These are phyloP conservation scores for Ogataea zsoltii DNA, from an alignment of 805 yeast species.

Conservation along the genomic window DNA sequence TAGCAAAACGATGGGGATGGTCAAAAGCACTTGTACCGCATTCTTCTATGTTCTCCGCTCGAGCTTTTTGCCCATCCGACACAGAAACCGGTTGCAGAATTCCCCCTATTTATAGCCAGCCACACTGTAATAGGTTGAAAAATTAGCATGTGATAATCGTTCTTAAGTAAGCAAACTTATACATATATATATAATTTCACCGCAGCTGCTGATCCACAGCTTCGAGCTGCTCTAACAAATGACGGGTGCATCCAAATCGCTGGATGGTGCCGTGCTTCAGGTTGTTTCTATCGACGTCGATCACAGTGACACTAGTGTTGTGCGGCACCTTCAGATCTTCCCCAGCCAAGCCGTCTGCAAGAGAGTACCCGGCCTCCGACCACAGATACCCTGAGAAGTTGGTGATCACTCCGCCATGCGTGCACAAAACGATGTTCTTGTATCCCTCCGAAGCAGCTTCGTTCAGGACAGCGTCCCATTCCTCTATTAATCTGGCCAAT, in stretches of 20 bases:
- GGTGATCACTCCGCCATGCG: conserved; percentile 83
- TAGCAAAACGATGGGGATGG: too few species aligned
- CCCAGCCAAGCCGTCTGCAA: conserved; percentile 40
- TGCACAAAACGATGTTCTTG: conserved; percentile 59
- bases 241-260: conserved; percentile 66
- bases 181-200: too few species aligned
- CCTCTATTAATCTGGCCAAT: conserved; percentile 46
- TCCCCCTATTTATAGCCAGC: too few species aligned
- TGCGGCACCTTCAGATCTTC: conserved; percentile 58
- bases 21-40: too few species aligned
- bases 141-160: conserved; percentile 2
- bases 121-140: too few species aligned
- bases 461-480: conserved; percentile 45
- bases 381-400: conserved; percentile 55
- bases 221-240: conserved; percentile 57
- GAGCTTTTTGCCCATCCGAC: too few species aligned
- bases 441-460: conserved; percentile 35
- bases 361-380: conserved; percentile 37
- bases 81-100: too few species aligned
- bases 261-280: conserved; percentile 45
- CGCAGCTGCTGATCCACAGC: conserved; percentile 45
- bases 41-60: too few species aligned
- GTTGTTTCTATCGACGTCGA: conserved; percentile 50
- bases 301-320: conserved; percentile 71
- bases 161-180: background rate